A percentile compares a stretch with the other conserved stretches of the same genome.
Conservation (phyloP, 495 filamentous ascomycete species). For the Penicillium paxilli region DNA sequence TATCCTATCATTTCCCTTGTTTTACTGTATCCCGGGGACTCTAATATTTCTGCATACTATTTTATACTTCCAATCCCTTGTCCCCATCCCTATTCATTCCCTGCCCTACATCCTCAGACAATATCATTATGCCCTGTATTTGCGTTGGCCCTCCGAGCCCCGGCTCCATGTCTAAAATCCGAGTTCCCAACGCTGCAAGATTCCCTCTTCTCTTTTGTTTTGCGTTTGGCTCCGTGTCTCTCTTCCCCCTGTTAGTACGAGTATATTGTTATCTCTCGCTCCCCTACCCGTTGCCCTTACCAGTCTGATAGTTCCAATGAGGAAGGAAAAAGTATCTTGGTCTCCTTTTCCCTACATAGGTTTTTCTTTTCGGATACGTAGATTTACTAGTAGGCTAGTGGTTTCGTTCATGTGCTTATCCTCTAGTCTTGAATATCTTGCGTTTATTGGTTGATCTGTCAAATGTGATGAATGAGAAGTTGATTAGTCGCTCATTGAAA, state of each 20-base stretch:
- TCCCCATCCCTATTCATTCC: constrained; percentile 9
- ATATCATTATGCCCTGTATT: constrained; percentile 28
- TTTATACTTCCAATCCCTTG: not conserved
- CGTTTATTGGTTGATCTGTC: not conserved
- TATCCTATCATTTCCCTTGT: constrained; percentile 12
- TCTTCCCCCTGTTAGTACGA: too few relatives aligned
- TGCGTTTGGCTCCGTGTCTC: constrained; percentile 27
- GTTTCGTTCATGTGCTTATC: not conserved
- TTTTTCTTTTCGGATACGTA: not conserved
- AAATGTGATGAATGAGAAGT: not conserved
- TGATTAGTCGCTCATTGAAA: too few relatives aligned
- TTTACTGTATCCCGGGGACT: constrained; percentile 12
- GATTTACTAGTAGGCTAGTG: not conserved
- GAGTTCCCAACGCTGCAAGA: constrained; percentile 47
- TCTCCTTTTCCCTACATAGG: too few relatives aligned
- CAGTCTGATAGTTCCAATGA: constrained; percentile 39
- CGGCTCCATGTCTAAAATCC: constrained; percentile 43
- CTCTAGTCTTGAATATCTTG: not conserved
- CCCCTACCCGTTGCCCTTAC: constrained; percentile 25
- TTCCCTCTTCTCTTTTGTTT: constrained; percentile 37
- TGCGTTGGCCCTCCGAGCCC: too few relatives aligned
- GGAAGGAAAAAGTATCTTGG: constrained; percentile 39
- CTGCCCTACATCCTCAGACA: not conserved
- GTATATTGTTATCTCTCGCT: constrained; percentile 33
- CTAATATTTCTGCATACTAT: not conserved